Conservation (phyloP, 176 grass and related monocot genomes). For the Poa annua region DNA sequence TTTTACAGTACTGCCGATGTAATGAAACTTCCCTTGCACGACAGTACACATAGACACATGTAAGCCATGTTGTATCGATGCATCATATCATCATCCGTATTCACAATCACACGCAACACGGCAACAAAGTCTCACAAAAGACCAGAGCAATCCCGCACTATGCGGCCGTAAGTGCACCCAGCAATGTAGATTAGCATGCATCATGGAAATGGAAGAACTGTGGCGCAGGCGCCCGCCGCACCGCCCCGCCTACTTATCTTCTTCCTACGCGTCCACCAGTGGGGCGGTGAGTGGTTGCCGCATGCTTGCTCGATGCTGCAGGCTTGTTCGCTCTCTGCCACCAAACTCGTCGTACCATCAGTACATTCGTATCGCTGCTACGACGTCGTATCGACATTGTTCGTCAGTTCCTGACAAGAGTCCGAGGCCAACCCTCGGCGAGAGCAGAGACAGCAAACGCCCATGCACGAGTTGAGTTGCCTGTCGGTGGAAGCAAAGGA, state of each 20-base stretch:
- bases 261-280: neutral
- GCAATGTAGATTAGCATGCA: neutral
- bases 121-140: neutral
- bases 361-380: no score
- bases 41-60: constrained; percentile 15
- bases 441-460: no score
- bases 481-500: constrained; percentile 32
- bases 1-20: neutral
- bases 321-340: neutral
- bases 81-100: neutral
- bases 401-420: no score
- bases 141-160: neutral
- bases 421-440: neutral
- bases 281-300: neutral
- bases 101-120: neutral
- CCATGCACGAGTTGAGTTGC: neutral
- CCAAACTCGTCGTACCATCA: no score
- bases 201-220: neutral
- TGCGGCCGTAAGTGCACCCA: neutral
- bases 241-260: constrained; percentile 18
- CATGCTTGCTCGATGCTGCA: neutral
- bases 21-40: constrained; percentile 31
- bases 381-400: no score
- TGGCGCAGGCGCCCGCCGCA: neutral
- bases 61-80: neutral